Base-by-base conservation (phyloP, 2,329 filamentous ascomycete species). In the Aspergillus quadrilineatus region DNA sequence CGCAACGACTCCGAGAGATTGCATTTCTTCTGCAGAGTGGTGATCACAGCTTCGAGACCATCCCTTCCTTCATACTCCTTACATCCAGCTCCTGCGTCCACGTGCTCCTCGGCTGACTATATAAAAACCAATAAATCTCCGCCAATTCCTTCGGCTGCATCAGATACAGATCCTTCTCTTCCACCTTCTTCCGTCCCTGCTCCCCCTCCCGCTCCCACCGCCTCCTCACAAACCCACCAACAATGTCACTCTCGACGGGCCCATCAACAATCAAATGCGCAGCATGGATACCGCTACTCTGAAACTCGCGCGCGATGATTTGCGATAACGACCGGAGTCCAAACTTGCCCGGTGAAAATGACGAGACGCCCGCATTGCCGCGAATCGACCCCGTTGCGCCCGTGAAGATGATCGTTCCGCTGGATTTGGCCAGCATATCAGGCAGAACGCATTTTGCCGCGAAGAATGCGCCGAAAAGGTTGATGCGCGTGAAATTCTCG, bases 51-150 rank as follows among this genome's bases (percentile, higher is more conserved):
- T 60, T 62, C 15, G 58, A 62, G 51, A 62, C 56, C 55, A 62
- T 62, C 15, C n/a, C 22, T 55, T 62, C 60, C 39, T 14, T 56
- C 57, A 58, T 49, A 17, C 57, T 55, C 46, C 60, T 34, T 8
- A 62, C 60, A 50, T 62, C 60, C 60, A 60, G 41, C 58, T 62
- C 60, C 52, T 62, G 60, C 47, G 60, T 62, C 60, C 60, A 62
- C 9, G 60, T 62, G 48, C 60, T 61, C 37, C 58, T 36, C 4
- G 60, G 60, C 39, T 62, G 60, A 2, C 41, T 55, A 51, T 61
- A 57, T 46, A 61, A n/a, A 34, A 45, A 61, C 60, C 60, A 61
- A 46, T 57, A 61, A 15, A 61, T 34, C 51, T 42, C 45, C 28
- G 60, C 60, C 55, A 61, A 46, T 48, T 62, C 57, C 4, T 22